Conservation (phyloP, 306 rosid genomes). For the Glycine soja region DNA sequence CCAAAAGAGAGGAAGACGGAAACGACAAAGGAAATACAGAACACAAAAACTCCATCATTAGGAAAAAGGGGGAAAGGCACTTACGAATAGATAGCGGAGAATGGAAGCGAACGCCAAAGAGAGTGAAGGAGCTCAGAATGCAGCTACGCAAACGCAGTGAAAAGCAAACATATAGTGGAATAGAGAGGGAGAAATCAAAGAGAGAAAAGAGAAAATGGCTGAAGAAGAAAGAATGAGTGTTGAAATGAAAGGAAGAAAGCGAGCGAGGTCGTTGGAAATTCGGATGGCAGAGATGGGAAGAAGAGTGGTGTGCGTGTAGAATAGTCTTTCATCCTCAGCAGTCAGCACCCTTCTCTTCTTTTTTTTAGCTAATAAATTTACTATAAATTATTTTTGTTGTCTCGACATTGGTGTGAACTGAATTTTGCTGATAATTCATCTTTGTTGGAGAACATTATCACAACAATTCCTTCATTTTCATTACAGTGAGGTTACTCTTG, state of each 20-base stretch:
- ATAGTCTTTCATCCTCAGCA: conserved; percentile 40
- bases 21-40: no score
- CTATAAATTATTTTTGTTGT: no score
- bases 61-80: conserved; percentile 42
- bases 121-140: conserved; percentile 51
- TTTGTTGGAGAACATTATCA: no score
- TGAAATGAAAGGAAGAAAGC: conserved; percentile 54
- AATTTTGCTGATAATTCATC: no score
- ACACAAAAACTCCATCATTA: not conserved
- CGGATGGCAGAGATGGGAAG: conserved; percentile 66
- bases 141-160: conserved; percentile 1
- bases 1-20: conserved; percentile 2
- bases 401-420: no score
- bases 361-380: no score
- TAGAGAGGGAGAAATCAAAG: not conserved
- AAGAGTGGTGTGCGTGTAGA: not conserved
- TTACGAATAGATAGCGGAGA: conserved; percentile 38
- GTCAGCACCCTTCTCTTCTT: no score
- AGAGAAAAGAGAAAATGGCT: not conserved
- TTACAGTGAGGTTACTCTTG: no score
- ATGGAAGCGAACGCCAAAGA: conserved; percentile 28
- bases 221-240: conserved; percentile 50
- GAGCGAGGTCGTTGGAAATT: conserved; percentile 35
- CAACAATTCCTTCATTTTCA: no score
- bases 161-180: not conserved